These are phyloP conservation scores for Phylloporus sp. DNA, from an alignment of 768 basidiomycete species.

Conservation along the genomic window DNA sequence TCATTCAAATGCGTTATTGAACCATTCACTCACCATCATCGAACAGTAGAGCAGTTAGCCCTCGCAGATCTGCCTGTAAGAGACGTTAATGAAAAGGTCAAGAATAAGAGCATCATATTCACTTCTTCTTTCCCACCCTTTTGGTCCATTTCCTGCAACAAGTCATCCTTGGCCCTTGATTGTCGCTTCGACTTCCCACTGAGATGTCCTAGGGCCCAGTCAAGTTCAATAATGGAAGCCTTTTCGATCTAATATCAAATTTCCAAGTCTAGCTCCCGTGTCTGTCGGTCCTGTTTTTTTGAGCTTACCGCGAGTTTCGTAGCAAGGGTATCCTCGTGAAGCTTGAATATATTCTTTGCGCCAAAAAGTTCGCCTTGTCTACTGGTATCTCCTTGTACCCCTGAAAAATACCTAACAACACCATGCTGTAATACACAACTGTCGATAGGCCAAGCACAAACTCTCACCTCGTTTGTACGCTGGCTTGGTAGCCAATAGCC, in stretches of 20 bases:
- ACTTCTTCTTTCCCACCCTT: slow-evolving; percentile 39
- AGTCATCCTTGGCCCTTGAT: slow-evolving; percentile 32
- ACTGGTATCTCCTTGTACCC: slow-evolving; percentile 70
- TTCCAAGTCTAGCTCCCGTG: neutral
- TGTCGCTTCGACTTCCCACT: slow-evolving; percentile 36
- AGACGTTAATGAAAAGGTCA: neutral
- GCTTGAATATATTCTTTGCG: slow-evolving; percentile 76
- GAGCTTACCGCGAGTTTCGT: slow-evolving; percentile 66
- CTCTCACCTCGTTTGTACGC: slow-evolving; percentile 68
- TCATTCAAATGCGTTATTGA: neutral
- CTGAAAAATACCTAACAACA: slow-evolving; percentile 62
- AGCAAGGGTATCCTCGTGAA: slow-evolving; percentile 63
- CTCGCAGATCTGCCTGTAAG: slow-evolving; percentile 48
- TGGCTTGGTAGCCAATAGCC: slow-evolving; percentile 84
- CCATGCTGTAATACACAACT: neutral
- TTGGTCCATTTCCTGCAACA: slow-evolving; percentile 43
- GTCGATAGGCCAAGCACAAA: neutral
- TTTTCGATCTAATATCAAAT: slow-evolving; percentile 60
- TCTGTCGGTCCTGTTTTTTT: neutral
- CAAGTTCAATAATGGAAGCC: slow-evolving; percentile 66
- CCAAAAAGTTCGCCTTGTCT: slow-evolving; percentile 84
- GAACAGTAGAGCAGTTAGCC: slow-evolving; percentile 62
- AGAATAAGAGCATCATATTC: neutral
- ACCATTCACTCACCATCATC: slow-evolving; percentile 49
- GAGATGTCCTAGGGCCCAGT: slow-evolving; percentile 76